Evolutionary conservation across 495 filamentous ascomycete species (phyloP), one percentile per base, ranked within the genome.

Genomic region (Xylaria palmicola): DNA sequence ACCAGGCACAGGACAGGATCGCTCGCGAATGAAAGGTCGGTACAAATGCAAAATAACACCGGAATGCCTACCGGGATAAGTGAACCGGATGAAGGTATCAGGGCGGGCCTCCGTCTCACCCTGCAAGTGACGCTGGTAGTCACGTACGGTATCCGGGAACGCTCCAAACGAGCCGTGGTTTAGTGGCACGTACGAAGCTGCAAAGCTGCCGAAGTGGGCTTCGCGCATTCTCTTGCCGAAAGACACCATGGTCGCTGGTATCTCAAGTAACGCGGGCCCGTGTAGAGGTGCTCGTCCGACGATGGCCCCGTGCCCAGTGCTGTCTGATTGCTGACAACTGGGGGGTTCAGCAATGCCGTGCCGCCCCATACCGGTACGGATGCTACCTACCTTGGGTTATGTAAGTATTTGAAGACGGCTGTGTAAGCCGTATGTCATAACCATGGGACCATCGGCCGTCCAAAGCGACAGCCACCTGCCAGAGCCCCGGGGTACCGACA

Each of bases 1-100:
- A 12, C n/a, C 17, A 9, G 13, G 3, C 6, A 34, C 9, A 22
- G 4, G 5, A 51, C 29, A 34, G 29, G 26, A 51, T 29, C 17
- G 6, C 0, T 15, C 26, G n/a, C n/a, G n/a, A n/a, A n/a, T n/a
- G n/a, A n/a, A n/a, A n/a, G n/a, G n/a, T n/a, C n/a, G n/a, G n/a
- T n/a, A n/a, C n/a, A n/a, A n/a, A n/a, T n/a, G n/a, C n/a, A n/a
- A 5, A 32, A 32, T 17, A 50, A 22, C 47, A 32, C 32, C 0
- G 47, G 47, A 34, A 32, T 34, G 48, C 48, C n/a, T 51, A 51
- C 48, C 41, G 0, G 85, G 80, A 63, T 85, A 86, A 1, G 74
- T 74, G 59, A 80, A 82, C 22, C 86, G 81, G 59, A 90, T 66
- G 68, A 72, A 76, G 3, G 68, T 68, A 45, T 74, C 73, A 26